Conservation (phyloP, 2,329 filamentous ascomycete species). For the Tolypocladium tundrense region DNA sequence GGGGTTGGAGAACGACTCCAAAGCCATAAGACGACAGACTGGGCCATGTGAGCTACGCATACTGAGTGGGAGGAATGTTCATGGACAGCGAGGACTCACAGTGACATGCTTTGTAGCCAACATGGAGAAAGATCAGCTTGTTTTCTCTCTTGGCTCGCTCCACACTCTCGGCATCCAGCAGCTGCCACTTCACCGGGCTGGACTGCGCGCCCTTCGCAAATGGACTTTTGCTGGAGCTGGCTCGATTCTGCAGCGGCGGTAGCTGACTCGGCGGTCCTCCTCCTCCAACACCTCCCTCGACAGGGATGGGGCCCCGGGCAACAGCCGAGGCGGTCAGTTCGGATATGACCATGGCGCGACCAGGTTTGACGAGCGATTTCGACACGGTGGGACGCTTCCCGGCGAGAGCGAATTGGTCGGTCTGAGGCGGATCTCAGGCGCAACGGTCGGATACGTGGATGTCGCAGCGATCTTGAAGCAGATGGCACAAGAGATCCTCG, state of each 20-base stretch:
- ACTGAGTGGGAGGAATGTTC: not conserved
- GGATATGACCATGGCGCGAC: constrained; percentile 5
- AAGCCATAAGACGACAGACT: constrained; percentile 86
- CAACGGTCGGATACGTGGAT: not conserved
- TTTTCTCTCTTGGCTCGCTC: constrained; percentile 70
- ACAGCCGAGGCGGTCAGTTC: constrained; percentile 26
- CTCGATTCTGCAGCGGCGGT: constrained; percentile 23
- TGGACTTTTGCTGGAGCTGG: constrained; percentile 32
- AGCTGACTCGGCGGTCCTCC: constrained; percentile 2
- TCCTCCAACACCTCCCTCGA: constrained; percentile 10
- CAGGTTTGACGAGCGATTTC: not conserved
- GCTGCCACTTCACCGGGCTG: constrained; percentile 86
- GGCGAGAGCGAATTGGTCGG: not conserved
- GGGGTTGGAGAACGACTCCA: constrained; percentile 79
- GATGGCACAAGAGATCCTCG: not conserved
- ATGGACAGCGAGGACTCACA: constrained; percentile 47
- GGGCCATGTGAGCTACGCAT: not conserved
- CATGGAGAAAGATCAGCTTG: constrained; percentile 83
- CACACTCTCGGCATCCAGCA: constrained; percentile 69
- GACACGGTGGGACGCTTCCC: not conserved
- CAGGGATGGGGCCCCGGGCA: constrained; percentile 17
- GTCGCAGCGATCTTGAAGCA: not conserved
- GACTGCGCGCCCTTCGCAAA: constrained; percentile 63
- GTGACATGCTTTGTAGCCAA: constrained; percentile 92
- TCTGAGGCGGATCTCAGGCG: not conserved